Evolutionary conservation across 2,329 filamentous ascomycete species (phyloP).

Genomic region (Plenodomus lindquistii): DNA sequence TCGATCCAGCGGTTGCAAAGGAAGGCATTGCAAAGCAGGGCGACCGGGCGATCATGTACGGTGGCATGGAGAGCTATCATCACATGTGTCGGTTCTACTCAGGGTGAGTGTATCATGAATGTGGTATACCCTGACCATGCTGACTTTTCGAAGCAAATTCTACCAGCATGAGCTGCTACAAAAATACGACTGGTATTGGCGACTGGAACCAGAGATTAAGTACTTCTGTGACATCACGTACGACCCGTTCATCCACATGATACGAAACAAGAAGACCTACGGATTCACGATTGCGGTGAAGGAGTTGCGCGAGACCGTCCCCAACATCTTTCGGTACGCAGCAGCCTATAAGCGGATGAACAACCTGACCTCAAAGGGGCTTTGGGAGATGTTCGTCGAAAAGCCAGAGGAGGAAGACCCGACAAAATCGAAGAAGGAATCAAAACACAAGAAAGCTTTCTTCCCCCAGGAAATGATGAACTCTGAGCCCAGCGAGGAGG

Average conservation of each 20-base stretch:
- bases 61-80: constrained; percentile 97
- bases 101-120: constrained; percentile 61
- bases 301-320: constrained; percentile 94
- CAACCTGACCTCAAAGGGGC: constrained; percentile 84
- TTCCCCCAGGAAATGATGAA: constrained; percentile 81
- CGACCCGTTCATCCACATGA: constrained; percentile 96
- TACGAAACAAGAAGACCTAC: constrained; percentile 92
- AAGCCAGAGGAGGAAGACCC: constrained; percentile 64
- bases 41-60: constrained; percentile 98
- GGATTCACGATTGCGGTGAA: constrained; percentile 99
- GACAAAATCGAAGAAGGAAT: constrained; percentile 64
- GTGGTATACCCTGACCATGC: not conserved
- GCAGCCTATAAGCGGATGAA: constrained; percentile 94
- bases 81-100: constrained; percentile 99
- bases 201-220: constrained; percentile 97
- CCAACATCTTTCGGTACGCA: constrained; percentile 98
- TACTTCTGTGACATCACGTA: constrained; percentile 99
- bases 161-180: constrained; percentile 93
- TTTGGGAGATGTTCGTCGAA: constrained; percentile 99
- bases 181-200: constrained; percentile 99
- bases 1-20: constrained; percentile 88
- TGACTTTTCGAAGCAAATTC: constrained; percentile 69
- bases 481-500: constrained; percentile 71
- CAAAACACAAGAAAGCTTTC: constrained; percentile 67
- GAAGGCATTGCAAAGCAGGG: constrained; percentile 97